Percentiles rank a stretch among this genome's conserved stretches.
Conservation (phyloP, 768 basidiomycete genomes). For the Tulasnella sp. region DNA sequence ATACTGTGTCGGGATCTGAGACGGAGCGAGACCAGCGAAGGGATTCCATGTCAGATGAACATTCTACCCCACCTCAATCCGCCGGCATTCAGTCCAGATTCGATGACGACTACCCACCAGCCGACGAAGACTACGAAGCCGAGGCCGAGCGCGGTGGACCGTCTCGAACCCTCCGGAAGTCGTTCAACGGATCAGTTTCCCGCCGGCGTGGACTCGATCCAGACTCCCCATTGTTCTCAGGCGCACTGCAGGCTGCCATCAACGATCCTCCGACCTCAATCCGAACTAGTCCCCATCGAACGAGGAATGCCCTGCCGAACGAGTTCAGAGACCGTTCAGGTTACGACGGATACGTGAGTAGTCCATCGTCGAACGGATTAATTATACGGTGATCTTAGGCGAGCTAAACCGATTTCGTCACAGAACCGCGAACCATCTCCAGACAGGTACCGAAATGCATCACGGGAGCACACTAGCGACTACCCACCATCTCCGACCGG, state of each 20-base stretch:
- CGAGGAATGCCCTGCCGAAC: constrained; percentile 40
- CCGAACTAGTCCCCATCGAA: constrained; percentile 38
- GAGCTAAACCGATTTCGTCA: neutral
- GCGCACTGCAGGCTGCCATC: constrained; percentile 38
- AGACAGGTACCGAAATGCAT: neutral
- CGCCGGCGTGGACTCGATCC: neutral
- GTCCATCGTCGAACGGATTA: constrained; percentile 19
- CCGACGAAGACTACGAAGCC: neutral
- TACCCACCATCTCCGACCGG: neutral
- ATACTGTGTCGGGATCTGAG: constrained; percentile 57
- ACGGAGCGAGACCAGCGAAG: constrained; percentile 39
- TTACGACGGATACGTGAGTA: constrained; percentile 35
- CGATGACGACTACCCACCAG: neutral
- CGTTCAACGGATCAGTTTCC: constrained; percentile 6
- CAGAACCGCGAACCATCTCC: neutral
- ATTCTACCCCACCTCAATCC: constrained; percentile 7
- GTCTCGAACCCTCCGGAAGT: neutral
- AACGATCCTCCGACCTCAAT: constrained; percentile 50
- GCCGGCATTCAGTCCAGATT: neutral
- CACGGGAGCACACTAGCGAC: neutral
- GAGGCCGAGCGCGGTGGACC: neutral
- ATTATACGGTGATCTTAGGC: neutral
- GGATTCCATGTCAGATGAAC: neutral
- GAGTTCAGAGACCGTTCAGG: constrained; percentile 35
- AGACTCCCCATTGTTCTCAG: constrained; percentile 5